A percentile compares a stretch with the other conserved stretches of the same genome.
These are phyloP conservation scores for Venturia oleaginea DNA, from an alignment of 2,329 filamentous ascomycete species.

Conservation along the genomic window DNA sequence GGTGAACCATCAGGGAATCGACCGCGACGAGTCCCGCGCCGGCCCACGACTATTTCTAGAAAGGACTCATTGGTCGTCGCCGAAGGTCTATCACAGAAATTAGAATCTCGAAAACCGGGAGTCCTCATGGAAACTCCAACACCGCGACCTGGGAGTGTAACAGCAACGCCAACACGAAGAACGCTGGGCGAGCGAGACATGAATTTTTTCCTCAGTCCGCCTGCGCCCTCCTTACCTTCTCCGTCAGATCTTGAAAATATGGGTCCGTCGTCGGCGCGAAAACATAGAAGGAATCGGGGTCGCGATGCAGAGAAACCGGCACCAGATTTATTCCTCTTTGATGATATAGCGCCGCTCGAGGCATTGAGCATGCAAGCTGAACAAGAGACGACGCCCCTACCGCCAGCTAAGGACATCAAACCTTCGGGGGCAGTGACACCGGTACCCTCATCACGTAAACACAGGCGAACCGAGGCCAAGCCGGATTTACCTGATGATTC, in stretches of 20 bases:
- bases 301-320: not conserved
- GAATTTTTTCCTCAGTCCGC: slow-evolving; percentile 3
- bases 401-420: not conserved
- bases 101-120: not conserved
- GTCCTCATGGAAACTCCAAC: not conserved
- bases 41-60: not conserved
- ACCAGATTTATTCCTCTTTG: slow-evolving; percentile 3
- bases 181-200: not conserved
- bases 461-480: slow-evolving; percentile 6
- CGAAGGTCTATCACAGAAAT: not conserved
- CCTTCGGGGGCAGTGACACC: not conserved
- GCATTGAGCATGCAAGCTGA: slow-evolving; percentile 11
- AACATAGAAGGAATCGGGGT: not conserved
- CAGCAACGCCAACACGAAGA: not conserved
- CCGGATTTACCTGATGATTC: not conserved
- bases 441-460: not conserved
- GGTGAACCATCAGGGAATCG: not conserved
- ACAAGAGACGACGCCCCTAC: slow-evolving; percentile 3
- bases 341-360: not conserved
- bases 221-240: not conserved
- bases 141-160: not conserved
- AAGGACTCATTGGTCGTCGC: slow-evolving; percentile 4
- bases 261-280: not conserved
- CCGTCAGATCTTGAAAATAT: not conserved
- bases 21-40: not conserved